Base-by-base conservation (phyloP, 805 yeast genomes). In the Komagataella pastoris region DNA sequence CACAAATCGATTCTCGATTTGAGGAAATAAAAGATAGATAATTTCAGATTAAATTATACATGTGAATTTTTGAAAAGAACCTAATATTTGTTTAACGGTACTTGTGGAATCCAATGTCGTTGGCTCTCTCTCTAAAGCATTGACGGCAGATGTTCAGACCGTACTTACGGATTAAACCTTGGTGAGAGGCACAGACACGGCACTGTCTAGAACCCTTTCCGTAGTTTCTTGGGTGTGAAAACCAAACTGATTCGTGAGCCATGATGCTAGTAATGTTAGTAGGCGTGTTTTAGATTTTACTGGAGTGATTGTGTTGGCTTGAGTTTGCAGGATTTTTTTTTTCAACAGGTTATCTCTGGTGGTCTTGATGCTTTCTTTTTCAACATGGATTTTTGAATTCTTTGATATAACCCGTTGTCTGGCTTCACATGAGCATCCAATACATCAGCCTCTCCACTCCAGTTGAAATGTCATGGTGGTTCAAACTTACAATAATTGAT, bases 191-290 rank as follows among this genome's bases (percentile, higher is more conserved):
- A 75, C 96, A 88, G 82, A 91, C 90, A 77, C 98, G 93, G 83
- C 98, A 93, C 81, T 88, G 93, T 82, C 99, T 96, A 70, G 98
- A 87, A 80, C 99, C 99, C 88, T 93, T 93, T 79, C 99, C 99
- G 89, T 81, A 91, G 79, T 86, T 90, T 88, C 98, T 88, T 84
- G 99, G 99, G 96, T 93, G 99, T 75, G 98, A 90, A 85, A 77
- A 93, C 99, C 99, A 93, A 84, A 91, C 96, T 89, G 88, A 85
- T 85, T 88, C 97, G 97, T 90, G 98, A 85, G 97, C 97, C 98
- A 90, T 90, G 58, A 78, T 86, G 81, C 76, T 30, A 30, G 12
- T 30, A 72, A 64, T 48, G 40, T 36, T 46, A 24, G 21, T 46
- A 46, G 21, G 14, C 17, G 47, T 17, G 2, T 17, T n/a, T 46